Base-by-base conservation (phyloP, 2,329 filamentous ascomycete species). In the Fusarium oligoseptatum region DNA sequence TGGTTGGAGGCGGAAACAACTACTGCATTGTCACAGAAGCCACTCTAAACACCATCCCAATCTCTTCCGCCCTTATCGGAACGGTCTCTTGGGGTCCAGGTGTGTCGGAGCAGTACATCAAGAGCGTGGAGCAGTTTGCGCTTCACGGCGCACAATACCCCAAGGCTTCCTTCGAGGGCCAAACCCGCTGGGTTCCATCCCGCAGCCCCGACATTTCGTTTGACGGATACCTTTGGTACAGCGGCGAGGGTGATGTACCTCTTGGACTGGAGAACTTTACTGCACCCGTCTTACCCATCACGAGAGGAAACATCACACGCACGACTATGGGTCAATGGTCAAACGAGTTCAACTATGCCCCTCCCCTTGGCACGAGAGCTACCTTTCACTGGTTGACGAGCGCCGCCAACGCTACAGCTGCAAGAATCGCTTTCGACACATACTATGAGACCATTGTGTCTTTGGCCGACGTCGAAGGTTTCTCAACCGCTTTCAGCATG, bases 121-220 rank as follows among this genome's bases (percentile, higher is more conserved):
- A 60, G 57, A 41, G 57, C n/a, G 57, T 60, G 15, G 57, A 60
- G 57, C 57, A 60, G 15, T 60, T 60, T 29, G 57, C 57, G 9
- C 57, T 60, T 15, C 37, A 60, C 9, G 57, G 57, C 22, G 57
- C 57, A 60, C 7, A 60, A 60, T 43, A 43, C 22, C 34, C 57
- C 36, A 60, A 60, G 57, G 57, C 57, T 60, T 60, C 57, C n/a
- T 60, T 60, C 57, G 57, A 60, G 36, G 57, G 57, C 9, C 57
- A 60, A 43, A 60, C 57, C 22, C 56, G 56, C 36, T 60, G 56
- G 56, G 56, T 60, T 5, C 56, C 56, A 15, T 60, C 56, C 12
- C 56, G 56, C 56, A 60, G 56, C 36, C 37, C 20, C 15, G 57
- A 60, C 22, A 60, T 60, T 60, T 60, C 57, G 5, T 60, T 60